Evolutionary conservation across 352 stramenopile genomes (phyloP).

Genomic region (Pythium scleroteichum): DNA sequence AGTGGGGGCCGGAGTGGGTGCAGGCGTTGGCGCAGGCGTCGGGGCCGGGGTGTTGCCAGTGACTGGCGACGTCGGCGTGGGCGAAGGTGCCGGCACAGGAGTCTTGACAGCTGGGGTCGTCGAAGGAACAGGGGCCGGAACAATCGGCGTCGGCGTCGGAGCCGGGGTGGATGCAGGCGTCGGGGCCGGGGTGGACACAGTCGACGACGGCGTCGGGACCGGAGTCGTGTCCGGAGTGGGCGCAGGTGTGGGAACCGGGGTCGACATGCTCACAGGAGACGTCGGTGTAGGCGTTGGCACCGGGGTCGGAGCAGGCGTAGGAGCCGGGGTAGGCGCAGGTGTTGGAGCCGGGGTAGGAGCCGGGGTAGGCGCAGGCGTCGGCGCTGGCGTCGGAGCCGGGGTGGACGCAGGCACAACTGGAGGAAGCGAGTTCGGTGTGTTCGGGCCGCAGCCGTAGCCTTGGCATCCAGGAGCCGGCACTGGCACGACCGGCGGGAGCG

Average conservation of each 20-base stretch:
- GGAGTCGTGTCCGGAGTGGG: not conserved
- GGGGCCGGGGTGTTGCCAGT: not conserved
- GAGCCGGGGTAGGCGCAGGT: not conserved
- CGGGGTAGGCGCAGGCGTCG: constrained; percentile 3
- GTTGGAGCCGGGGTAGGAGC: not conserved
- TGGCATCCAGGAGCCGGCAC: constrained; percentile 1
- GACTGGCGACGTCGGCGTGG: constrained; percentile 3
- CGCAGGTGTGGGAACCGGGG: not conserved
- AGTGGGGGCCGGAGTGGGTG: not conserved
- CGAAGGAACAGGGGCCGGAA: not conserved
- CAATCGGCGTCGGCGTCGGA: not conserved
- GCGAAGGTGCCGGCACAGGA: not conserved
- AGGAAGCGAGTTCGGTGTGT: constrained; percentile 10
- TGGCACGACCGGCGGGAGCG: not conserved
- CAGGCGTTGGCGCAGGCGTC: not conserved
- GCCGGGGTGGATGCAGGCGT: constrained; percentile 6
- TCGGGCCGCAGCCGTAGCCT: constrained; percentile 7
- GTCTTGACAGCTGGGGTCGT: not conserved
- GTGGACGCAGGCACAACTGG: not conserved
- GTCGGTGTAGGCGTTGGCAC: not conserved
- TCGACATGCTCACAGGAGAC: not conserved
- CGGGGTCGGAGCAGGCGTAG: not conserved
- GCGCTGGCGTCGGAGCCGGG: not conserved
- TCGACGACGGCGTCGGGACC: constrained; percentile 1
- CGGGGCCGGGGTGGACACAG: not conserved